Evolutionary conservation across 2,329 filamentous ascomycete genomes (phyloP), one percentile per base, ranked within the genome.

Genomic region (Xylariaceae sp.): DNA sequence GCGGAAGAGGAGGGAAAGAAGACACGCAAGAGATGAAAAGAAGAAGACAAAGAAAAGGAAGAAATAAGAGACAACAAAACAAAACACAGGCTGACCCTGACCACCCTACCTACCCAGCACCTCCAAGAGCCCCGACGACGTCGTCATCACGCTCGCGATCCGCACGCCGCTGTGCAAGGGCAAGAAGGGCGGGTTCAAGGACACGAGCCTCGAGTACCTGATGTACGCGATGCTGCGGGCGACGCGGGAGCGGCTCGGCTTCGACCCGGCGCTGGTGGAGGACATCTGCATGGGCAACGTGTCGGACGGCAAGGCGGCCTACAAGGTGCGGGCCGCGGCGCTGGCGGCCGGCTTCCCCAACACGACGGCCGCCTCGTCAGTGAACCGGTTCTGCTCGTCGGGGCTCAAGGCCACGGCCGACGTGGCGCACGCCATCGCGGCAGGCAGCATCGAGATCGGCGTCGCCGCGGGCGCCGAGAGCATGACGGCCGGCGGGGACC

Each of bases 321-420:
- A 95, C 75, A 90, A 93, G 60, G 69, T 83, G 53, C 90, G 92
- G 50, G 87, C 89, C 33, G 87, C 92, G 29, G 73, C 83, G 43
- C 82, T 96, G 42, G 85, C 87, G 30, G 92, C 92, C 37, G 92
- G 92, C 49, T 94, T 92, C 69, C 89, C 92, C 47, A 89, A 92
- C 67, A 95, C 90, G 5, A 74, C 85, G 31, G 76, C 78, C 45
- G 86, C 83, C 44, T 89, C 75, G 27, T 80, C 83, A 27, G 72
- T 94, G 38, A 96, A 96, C 72, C 83, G 92, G 42, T 96, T 98
- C 79, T 98, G 92, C 73, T 93, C 87, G 23, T 95, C 89, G 0
- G 92, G 92, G 22, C 80, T 98, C 46, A 93, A 95, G 65, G 89
- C 92, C 37, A 85, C 89, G 5, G 89, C 94, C 61, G 88, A 95